Conservation (phyloP, 192 early-diverging fungal species). For the Funneliformis mosseae region DNA sequence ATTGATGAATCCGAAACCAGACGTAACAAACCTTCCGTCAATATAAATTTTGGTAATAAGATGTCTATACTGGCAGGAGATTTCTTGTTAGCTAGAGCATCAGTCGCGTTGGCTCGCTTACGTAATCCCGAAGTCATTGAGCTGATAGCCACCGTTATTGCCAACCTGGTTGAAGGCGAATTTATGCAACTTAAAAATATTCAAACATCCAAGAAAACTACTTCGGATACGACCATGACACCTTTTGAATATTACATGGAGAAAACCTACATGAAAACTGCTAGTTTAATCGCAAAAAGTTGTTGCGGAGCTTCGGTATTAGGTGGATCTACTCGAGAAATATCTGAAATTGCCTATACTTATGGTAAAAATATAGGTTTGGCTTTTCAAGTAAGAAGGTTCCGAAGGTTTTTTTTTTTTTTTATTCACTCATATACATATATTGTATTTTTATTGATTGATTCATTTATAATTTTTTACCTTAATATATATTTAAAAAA, state of each 20-base stretch:
- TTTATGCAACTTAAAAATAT: constrained; percentile 85
- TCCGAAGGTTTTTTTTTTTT: no score
- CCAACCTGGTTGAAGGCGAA: constrained; percentile 95
- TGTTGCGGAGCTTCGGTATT: constrained; percentile 86
- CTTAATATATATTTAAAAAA: no score
- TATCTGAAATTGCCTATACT: constrained; percentile 79
- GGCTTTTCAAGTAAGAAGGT: constrained; percentile 80
- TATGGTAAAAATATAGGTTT: constrained; percentile 90
- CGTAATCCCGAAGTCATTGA: constrained; percentile 92
- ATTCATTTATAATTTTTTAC: no score
- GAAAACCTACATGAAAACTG: constrained; percentile 96
- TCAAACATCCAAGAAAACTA: not conserved
- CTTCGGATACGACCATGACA: constrained; percentile 30
- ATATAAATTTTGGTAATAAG: constrained; percentile 93
- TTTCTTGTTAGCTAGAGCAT: constrained; percentile 91
- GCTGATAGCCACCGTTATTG: constrained; percentile 88
- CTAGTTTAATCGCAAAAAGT: constrained; percentile 90
- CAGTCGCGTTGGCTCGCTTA: constrained; percentile 85
- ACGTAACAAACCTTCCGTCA: constrained; percentile 74
- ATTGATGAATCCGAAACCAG: constrained; percentile 75
- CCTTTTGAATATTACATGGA: constrained; percentile 92
- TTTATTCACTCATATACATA: no score
- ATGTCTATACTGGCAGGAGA: constrained; percentile 95
- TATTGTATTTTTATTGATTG: no score
- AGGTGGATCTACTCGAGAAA: constrained; percentile 70